phyloP scores from a whole-genome alignment of 1,284 basidiomycete species.

The Laetiporus sulphureus region DNA sequence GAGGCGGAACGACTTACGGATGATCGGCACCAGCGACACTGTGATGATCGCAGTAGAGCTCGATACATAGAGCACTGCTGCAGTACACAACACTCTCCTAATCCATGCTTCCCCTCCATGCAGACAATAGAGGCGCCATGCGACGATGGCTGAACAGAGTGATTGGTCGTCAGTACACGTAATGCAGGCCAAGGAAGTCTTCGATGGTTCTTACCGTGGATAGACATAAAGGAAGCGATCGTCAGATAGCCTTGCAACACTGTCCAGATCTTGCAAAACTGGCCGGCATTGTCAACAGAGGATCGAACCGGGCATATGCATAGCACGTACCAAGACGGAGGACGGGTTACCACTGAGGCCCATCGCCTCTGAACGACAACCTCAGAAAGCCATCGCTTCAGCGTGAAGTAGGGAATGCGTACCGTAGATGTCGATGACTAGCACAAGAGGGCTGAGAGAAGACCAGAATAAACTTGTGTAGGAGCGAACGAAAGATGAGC shows the following conservation, averaged over 20 bases:
- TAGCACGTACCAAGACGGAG: constrained; percentile 4
- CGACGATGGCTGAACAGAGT: constrained; percentile 20
- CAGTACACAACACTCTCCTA: constrained; percentile 18
- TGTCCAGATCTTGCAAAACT: constrained; percentile 28
- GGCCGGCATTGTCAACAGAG: not conserved
- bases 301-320: not conserved
- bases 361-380: constrained; percentile 9
- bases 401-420: too few species aligned
- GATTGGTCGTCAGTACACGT: too few species aligned
- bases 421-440: constrained; percentile 26
- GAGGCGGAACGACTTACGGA: constrained; percentile 15
- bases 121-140: constrained; percentile 23
- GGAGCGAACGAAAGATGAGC: not conserved
- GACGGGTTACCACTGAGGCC: constrained; percentile 3
- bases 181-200: not conserved
- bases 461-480: not conserved
- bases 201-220: constrained; percentile 18
- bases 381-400: too few species aligned
- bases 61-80: constrained; percentile 18
- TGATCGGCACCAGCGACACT: constrained; percentile 19
- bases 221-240: constrained; percentile 26
- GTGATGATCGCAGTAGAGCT: constrained; percentile 19
- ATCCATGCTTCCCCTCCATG: constrained; percentile 23
- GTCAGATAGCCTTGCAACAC: constrained; percentile 23
- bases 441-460: constrained; percentile 22